Evolutionary conservation across 192 early-diverging fungal genomes (phyloP).

Genomic region (Coemansia sp.): DNA sequence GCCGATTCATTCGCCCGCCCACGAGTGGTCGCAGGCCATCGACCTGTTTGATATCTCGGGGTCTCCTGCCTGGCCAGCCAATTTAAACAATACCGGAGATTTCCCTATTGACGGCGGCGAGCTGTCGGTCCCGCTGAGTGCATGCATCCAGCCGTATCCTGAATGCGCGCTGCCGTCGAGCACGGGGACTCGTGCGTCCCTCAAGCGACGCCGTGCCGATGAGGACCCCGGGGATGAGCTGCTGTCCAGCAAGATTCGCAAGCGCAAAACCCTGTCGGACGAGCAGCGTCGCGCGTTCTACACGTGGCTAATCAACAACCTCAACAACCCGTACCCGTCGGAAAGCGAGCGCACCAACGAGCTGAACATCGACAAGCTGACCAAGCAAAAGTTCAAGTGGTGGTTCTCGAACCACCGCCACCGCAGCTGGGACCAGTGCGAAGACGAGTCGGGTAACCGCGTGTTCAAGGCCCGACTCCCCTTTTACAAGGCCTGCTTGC

Average conservation of each 20-base stretch:
- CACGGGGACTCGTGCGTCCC: too few species aligned
- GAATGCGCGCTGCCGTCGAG: background rate
- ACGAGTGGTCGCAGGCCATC: background rate
- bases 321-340: constrained; percentile 31
- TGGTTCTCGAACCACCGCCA: constrained; percentile 48
- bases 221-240: background rate
- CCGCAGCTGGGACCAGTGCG: constrained; percentile 13
- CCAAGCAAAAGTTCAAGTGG: constrained; percentile 29
- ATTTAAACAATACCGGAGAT: too few species aligned
- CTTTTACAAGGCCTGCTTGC: constrained; percentile 26
- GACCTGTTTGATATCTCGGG: too few species aligned
- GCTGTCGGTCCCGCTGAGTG: too few species aligned
- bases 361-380: constrained; percentile 3
- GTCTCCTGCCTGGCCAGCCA: too few species aligned
- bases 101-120: too few species aligned
- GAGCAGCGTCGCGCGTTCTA: constrained; percentile 12
- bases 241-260: too few species aligned
- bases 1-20: background rate
- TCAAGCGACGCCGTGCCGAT: background rate
- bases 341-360: constrained; percentile 11
- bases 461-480: constrained; percentile 7
- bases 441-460: constrained; percentile 9
- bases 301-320: constrained; percentile 18
- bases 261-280: constrained; percentile 16
- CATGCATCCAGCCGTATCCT: background rate